Conservation (phyloP, 768 basidiomycete genomes). For the Lenzites betulinus region DNA sequence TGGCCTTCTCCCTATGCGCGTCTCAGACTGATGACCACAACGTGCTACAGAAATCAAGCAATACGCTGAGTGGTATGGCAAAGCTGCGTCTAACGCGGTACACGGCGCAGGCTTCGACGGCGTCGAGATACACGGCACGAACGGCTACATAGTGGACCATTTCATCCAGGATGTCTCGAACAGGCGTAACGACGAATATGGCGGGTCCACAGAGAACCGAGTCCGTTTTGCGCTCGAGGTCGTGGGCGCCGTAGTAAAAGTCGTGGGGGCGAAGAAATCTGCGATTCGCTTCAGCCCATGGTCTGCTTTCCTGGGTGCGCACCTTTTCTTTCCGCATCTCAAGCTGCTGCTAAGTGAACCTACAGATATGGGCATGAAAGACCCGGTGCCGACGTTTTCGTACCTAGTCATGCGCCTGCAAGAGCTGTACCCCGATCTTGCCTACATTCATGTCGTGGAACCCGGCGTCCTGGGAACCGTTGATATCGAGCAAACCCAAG, state of each 20-base stretch:
- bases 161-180: conserved; percentile 44
- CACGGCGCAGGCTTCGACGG: conserved; percentile 32
- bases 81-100: conserved; percentile 32
- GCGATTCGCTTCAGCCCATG: conserved; percentile 44
- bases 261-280: conserved; percentile 42
- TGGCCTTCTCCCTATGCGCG: no score
- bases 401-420: conserved; percentile 48
- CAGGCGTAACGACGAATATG: conserved; percentile 50
- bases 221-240: conserved; percentile 47
- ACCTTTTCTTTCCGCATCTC: not conserved
- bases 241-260: conserved; percentile 37
- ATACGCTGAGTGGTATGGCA: conserved; percentile 36
- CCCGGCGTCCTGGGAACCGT: conserved; percentile 12
- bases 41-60: conserved; percentile 34
- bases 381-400: conserved; percentile 57
- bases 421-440: conserved; percentile 39
- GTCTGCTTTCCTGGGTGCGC: conserved; percentile 20
- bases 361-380: conserved; percentile 48
- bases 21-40: no score
- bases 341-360: not conserved
- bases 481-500: conserved; percentile 3
- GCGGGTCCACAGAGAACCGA: conserved; percentile 50
- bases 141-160: conserved; percentile 41
- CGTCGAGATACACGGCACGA: conserved; percentile 31
- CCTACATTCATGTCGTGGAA: conserved; percentile 41